A percentile compares a stretch with the other conserved stretches of the same genome.
phyloP scores from a whole-genome alignment of 179 eudicot genomes.

The Drosera spatulata region DNA sequence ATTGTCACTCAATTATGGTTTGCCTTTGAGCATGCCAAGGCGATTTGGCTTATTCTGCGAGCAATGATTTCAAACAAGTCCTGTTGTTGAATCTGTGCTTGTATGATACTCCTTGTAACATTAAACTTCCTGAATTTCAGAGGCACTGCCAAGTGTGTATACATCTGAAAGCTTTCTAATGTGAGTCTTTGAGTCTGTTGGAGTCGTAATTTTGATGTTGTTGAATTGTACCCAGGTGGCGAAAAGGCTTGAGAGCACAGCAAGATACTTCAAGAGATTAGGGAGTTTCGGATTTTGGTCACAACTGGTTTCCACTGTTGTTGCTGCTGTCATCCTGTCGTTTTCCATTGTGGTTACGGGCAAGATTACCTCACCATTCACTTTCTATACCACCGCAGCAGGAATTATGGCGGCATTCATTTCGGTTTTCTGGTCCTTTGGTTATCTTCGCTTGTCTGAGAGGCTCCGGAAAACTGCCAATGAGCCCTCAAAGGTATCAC shows the following conservation, averaged over 20 bases:
- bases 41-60: too few relatives aligned
- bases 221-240: slow-evolving; percentile 37
- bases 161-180: too few relatives aligned
- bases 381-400: slow-evolving; percentile 81
- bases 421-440: slow-evolving; percentile 89
- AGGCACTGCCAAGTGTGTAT: too few relatives aligned
- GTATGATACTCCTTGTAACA: too few relatives aligned
- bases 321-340: slow-evolving; percentile 82
- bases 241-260: slow-evolving; percentile 61
- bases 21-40: too few relatives aligned
- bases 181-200: too few relatives aligned
- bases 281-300: slow-evolving; percentile 92
- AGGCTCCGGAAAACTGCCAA: slow-evolving; percentile 64
- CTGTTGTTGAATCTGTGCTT: too few relatives aligned
- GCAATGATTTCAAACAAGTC: too few relatives aligned
- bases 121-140: too few relatives aligned
- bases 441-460: slow-evolving; percentile 71
- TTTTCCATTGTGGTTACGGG: slow-evolving; percentile 68
- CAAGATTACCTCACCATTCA: slow-evolving; percentile 63
- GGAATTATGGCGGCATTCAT: slow-evolving; percentile 85
- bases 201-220: neutral
- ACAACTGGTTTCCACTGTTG: slow-evolving; percentile 76
- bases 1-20: too few relatives aligned
- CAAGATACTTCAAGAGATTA: slow-evolving; percentile 85
- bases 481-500: slow-evolving; percentile 80